These are phyloP conservation scores for Arctium minus DNA, from an alignment of 129 eudicot genomes.

Conservation along the genomic window DNA sequence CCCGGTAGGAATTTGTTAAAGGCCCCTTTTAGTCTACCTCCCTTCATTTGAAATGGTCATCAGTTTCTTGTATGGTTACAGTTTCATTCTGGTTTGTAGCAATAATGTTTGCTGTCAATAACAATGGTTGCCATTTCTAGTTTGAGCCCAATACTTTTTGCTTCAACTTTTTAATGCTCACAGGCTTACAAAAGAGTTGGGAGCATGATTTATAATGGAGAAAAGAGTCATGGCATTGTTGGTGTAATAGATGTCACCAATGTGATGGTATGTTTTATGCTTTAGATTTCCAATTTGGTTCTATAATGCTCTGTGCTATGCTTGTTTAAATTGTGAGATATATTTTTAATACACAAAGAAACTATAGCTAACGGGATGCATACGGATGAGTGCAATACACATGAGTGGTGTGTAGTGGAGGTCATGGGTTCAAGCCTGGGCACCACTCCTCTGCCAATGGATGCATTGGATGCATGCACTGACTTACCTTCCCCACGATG, in stretches of 20 bases:
- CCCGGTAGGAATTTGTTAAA: too few species aligned
- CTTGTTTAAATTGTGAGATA: not conserved
- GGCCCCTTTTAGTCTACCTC: too few species aligned
- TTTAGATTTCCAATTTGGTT: not conserved
- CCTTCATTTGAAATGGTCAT: too few species aligned
- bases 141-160: not conserved
- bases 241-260: conserved; percentile 73
- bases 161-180: not conserved
- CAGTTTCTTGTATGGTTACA: too few species aligned
- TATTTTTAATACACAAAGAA: too few species aligned
- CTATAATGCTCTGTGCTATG: not conserved
- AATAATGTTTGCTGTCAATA: not conserved
- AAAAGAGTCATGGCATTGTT: conserved; percentile 65
- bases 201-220: conserved; percentile 69
- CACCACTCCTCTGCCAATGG: not conserved
- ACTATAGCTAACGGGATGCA: not conserved
- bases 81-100: too few species aligned
- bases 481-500: not conserved
- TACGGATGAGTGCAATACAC: not conserved
- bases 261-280: conserved; percentile 43
- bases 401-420: too few species aligned
- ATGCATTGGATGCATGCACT: not conserved
- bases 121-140: not conserved
- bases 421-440: too few species aligned
- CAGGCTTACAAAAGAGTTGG: conserved; percentile 90